phyloP scores from a whole-genome alignment of 2,329 filamentous ascomycete species.

The Cladophialophora psammophila region DNA sequence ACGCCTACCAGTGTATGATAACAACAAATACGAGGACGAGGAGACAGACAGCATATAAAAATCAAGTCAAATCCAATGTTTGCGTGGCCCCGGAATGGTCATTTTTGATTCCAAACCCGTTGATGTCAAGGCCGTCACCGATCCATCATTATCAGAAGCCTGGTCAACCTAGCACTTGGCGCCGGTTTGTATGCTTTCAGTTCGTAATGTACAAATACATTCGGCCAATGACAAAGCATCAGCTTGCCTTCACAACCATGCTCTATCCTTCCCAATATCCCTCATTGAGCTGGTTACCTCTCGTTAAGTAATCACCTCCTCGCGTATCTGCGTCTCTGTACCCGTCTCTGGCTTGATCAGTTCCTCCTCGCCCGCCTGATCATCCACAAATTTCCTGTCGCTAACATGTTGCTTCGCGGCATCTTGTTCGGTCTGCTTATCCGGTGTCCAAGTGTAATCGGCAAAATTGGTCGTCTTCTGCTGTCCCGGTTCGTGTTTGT shows the following conservation, averaged over 20 bases:
- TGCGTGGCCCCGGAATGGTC: neutral
- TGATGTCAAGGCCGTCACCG: neutral
- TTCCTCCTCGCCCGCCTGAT: constrained; percentile 66
- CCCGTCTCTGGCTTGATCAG: constrained; percentile 68
- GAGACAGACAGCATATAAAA: neutral
- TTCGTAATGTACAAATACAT: constrained; percentile 17
- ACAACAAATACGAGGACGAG: neutral
- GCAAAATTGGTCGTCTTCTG: constrained; percentile 72
- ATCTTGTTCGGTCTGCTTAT: constrained; percentile 41
- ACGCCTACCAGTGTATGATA: no score
- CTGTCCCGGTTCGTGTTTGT: constrained; percentile 91
- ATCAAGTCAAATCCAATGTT: neutral
- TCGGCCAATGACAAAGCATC: constrained; percentile 3
- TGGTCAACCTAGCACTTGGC: neutral
- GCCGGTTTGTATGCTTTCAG: neutral
- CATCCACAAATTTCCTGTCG: constrained; percentile 85
- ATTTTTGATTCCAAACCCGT: neutral
- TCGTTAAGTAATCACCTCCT: constrained; percentile 32
- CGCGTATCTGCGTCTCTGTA: constrained; percentile 27
- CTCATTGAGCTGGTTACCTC: constrained; percentile 1
- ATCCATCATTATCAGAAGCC: constrained; percentile 7
- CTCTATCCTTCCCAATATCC: neutral
- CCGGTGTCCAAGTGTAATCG: constrained; percentile 90
- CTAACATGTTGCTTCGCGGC: constrained; percentile 73
- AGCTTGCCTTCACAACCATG: neutral